phyloP scores from a whole-genome alignment of 2,329 filamentous ascomycete species.

The Byssochlamys sp. region DNA sequence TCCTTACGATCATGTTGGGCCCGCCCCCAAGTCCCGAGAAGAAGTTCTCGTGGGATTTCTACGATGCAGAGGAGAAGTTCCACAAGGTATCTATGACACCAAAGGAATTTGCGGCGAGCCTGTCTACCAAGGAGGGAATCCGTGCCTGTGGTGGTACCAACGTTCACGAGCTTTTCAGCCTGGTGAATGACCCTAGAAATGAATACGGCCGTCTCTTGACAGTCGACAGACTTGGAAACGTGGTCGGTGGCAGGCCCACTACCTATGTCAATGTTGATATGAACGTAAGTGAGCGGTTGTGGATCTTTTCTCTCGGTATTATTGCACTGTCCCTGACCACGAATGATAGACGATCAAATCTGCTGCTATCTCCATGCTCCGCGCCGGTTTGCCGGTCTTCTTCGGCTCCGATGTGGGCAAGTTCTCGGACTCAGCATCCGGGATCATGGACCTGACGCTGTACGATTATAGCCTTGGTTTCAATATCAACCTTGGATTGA shows the following conservation, averaged over 20 bases:
- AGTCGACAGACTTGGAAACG: conserved; percentile 69
- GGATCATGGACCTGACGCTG: conserved; percentile 71
- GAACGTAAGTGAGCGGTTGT: conserved; percentile 19
- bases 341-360: conserved; percentile 52
- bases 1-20: conserved; percentile 74
- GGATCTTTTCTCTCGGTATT: background rate
- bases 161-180: conserved; percentile 62
- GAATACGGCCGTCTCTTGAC: conserved; percentile 62
- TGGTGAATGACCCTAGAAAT: conserved; percentile 79
- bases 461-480: conserved; percentile 78
- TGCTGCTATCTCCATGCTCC: conserved; percentile 67
- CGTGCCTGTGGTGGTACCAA: conserved; percentile 50
- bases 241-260: conserved; percentile 64
- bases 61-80: conserved; percentile 58
- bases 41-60: conserved; percentile 71
- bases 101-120: conserved; percentile 59
- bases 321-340: background rate
- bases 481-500: conserved; percentile 62
- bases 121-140: conserved; percentile 50
- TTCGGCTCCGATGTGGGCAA: conserved; percentile 84
- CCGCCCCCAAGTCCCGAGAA: conserved; percentile 61
- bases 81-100: conserved; percentile 58
- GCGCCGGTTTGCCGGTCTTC: conserved; percentile 70
- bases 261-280: conserved; percentile 79
- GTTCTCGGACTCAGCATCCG: conserved; percentile 56